Base-by-base conservation (phyloP, 768 basidiomycete species). In the Daedaleopsis sinensis region DNA sequence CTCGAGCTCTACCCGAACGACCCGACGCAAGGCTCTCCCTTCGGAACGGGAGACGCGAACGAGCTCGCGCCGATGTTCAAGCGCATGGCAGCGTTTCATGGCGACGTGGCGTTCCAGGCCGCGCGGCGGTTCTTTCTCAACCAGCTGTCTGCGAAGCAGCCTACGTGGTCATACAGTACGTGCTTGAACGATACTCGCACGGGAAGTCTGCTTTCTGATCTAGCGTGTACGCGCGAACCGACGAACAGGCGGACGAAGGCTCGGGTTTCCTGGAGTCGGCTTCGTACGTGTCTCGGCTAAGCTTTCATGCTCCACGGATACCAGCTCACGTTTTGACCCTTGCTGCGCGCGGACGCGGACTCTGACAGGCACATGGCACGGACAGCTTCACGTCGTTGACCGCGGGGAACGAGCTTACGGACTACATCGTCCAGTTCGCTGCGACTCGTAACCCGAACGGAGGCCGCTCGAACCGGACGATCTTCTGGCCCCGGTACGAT, bases 11-110 rank as follows among this genome's bases (percentile, higher is more conserved):
- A 72, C 58, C 77, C 83, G 0, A 55, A 64, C 0, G 76, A 79
- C 52, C 65, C 76, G 3, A 69, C 71, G 0, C 64, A 78, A 53
- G 85, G 85, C 19, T 85, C 82, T 0, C 85, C 84, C 0, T 86
- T 81, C 58, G 75, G 75, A 54, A 86, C 85, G 0, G 76, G 78
- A 0, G 32, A 68, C 43, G 60, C 76, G 18, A 83, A 85, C 55
- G 75, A 74, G 1, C 49, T 84, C 74, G 74, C 55, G 83, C 78
- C 82, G 0, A 77, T 84, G 59, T 84, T 74, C 70, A 86, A 86
- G 65, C 74, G 83, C 3, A 63, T 84, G 11, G 76, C 84, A 7
- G 77, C 84, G 0, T 70, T 85, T 61, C 73, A 76, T 49, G 84
- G 84, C 0, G 85, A 86, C 61, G 65, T 70, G 32, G 72, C 78